Evolutionary conservation across 2,329 filamentous ascomycete genomes (phyloP).

Genomic region (Cadophora malorum): DNA sequence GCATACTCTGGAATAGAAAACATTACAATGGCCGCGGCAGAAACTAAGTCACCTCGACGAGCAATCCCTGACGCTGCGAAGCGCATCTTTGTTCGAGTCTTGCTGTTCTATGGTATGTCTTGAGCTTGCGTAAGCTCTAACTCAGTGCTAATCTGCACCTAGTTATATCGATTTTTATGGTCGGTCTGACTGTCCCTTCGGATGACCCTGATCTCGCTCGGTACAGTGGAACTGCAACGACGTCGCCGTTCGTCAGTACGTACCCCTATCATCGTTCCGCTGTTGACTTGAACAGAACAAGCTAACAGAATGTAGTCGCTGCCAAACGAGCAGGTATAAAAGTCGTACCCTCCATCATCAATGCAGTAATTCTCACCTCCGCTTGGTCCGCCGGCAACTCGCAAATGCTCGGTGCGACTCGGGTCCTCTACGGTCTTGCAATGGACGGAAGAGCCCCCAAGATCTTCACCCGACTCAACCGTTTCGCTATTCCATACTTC

Average conservation of each 20-base stretch:
- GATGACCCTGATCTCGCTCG: constrained; percentile 54
- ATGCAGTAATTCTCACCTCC: constrained; percentile 76
- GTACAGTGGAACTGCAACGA: constrained; percentile 52
- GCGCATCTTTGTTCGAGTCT: constrained; percentile 60
- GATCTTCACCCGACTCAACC: constrained; percentile 61
- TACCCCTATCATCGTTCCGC: background rate
- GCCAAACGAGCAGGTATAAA: constrained; percentile 71
- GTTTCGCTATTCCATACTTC: constrained; percentile 61
- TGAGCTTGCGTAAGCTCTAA: background rate
- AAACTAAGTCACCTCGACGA: constrained; percentile 57
- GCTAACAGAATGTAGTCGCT: constrained; percentile 55
- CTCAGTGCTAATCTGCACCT: background rate
- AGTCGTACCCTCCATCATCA: constrained; percentile 75
- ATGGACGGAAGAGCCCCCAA: constrained; percentile 60
- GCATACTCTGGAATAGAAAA: constrained; percentile 54
- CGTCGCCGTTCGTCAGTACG: constrained; percentile 67
- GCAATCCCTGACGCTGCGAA: constrained; percentile 59
- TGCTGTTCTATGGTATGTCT: constrained; percentile 55
- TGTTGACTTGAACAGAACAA: no score
- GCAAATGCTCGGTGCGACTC: constrained; percentile 63
- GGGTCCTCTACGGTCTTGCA: constrained; percentile 66
- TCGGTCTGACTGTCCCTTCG: constrained; percentile 64
- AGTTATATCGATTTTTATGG: constrained; percentile 49
- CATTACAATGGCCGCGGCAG: constrained; percentile 61
- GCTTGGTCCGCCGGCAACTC: constrained; percentile 75